These are phyloP conservation scores for Reutealis trisperma DNA, from an alignment of 345 rosid genomes.

Conservation along the genomic window DNA sequence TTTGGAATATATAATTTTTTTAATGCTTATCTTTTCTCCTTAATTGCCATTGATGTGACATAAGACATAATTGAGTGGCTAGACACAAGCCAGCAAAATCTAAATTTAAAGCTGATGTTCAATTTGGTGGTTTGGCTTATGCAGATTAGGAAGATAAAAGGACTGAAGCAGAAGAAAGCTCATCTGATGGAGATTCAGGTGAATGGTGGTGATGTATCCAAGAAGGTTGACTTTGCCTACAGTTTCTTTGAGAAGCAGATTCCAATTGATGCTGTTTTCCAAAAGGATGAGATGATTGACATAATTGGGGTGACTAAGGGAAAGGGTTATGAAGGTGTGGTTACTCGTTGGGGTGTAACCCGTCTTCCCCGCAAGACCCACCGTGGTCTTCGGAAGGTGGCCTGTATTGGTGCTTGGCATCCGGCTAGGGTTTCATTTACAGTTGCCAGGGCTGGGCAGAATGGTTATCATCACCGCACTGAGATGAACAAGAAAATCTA, in stretches of 20 bases:
- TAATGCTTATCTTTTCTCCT: not conserved
- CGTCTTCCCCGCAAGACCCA: constrained; percentile 92
- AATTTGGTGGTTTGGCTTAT: not conserved
- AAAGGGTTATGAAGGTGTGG: constrained; percentile 89
- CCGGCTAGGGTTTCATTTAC: constrained; percentile 91
- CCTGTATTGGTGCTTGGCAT: constrained; percentile 97
- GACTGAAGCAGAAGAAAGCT: constrained; percentile 89
- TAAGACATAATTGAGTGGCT: not conserved
- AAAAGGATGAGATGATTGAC: constrained; percentile 87
- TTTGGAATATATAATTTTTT: no score
- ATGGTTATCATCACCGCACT: constrained; percentile 90
- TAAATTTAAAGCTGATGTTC: not conserved
- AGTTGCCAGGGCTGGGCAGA: constrained; percentile 94
- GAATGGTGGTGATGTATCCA: constrained; percentile 72
- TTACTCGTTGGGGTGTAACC: constrained; percentile 92
- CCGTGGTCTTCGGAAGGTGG: constrained; percentile 89
- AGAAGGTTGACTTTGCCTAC: constrained; percentile 79
- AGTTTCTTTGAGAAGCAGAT: constrained; percentile 83
- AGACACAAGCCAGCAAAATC: not conserved
- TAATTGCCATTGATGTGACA: not conserved
- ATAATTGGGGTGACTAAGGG: constrained; percentile 85
- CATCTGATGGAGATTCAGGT: constrained; percentile 89
- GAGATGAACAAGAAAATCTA: constrained; percentile 88
- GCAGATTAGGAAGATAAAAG: constrained; percentile 87
- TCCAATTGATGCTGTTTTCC: constrained; percentile 78